Conservation (phyloP, 2,329 filamentous ascomycete species). For the Epicoccum nigrum region DNA sequence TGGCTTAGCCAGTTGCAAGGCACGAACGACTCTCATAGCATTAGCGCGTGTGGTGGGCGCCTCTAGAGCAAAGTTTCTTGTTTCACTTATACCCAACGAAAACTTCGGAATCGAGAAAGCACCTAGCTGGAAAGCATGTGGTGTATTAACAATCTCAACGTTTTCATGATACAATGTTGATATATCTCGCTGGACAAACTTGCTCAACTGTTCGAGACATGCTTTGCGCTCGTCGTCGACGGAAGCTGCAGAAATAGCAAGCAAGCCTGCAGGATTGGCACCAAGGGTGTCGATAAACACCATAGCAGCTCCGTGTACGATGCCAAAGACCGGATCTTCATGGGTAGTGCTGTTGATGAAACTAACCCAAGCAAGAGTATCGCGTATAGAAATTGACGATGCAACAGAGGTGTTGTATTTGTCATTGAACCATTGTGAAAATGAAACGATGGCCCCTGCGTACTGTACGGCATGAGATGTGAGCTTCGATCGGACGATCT, state of each 20-base stretch:
- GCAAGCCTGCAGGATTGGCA: constrained; percentile 88
- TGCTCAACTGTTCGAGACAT: constrained; percentile 75
- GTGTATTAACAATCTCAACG: constrained; percentile 63
- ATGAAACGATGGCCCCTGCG: constrained; percentile 76
- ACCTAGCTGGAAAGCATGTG: constrained; percentile 69
- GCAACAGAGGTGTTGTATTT: constrained; percentile 77
- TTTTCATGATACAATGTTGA: constrained; percentile 67
- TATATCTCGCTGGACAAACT: constrained; percentile 70
- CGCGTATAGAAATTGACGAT: constrained; percentile 85
- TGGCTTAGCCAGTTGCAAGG: constrained; percentile 85
- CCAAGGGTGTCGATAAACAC: constrained; percentile 96
- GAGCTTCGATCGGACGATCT: constrained; percentile 84
- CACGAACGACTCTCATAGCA: constrained; percentile 86
- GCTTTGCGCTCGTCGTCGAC: constrained; percentile 72
- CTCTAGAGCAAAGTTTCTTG: constrained; percentile 76
- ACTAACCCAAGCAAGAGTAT: constrained; percentile 89
- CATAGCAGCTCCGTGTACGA: constrained; percentile 88
- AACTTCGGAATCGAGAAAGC: constrained; percentile 71
- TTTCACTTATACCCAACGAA: constrained; percentile 51
- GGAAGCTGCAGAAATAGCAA: constrained; percentile 72
- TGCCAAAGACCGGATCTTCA: constrained; percentile 56
- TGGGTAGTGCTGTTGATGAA: constrained; percentile 77
- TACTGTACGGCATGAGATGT: constrained; percentile 60
- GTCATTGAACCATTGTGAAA: constrained; percentile 90
- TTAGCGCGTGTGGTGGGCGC: constrained; percentile 91